Percentiles rank a stretch among this genome's conserved stretches.
phyloP scores from a whole-genome alignment of 768 basidiomycete genomes.

The Phlebiopsis gigantea region DNA sequence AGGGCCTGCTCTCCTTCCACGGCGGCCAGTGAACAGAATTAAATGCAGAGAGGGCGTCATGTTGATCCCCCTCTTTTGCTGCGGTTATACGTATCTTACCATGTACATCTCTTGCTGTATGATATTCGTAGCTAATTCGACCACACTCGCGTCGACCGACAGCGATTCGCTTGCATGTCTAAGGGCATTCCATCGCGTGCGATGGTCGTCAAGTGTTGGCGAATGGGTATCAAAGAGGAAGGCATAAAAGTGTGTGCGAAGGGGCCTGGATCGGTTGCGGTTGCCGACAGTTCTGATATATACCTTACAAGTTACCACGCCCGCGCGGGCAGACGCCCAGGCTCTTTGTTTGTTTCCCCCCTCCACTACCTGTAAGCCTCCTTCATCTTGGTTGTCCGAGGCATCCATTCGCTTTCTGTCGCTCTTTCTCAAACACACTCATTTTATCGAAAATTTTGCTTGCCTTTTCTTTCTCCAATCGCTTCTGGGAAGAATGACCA shows the following conservation, averaged over 20 bases:
- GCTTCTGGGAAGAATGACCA: conserved; percentile 15
- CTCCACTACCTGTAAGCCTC: neutral
- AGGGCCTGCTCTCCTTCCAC: conserved; percentile 36
- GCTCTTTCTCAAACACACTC: conserved; percentile 17
- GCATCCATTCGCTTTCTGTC: conserved; percentile 24
- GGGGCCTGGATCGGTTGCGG: neutral
- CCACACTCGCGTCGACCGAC: too few relatives aligned
- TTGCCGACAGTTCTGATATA: conserved; percentile 3
- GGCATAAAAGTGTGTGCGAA: neutral
- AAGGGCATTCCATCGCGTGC: too few relatives aligned
- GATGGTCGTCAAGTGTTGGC: too few relatives aligned
- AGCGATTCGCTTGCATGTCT: neutral
- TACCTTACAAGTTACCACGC: too few relatives aligned
- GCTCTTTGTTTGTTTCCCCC: conserved; percentile 3
- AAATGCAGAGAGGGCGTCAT: neutral
- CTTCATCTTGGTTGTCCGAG: conserved; percentile 22
- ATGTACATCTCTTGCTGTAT: neutral
- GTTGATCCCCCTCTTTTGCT: neutral
- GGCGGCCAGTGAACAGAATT: too few relatives aligned
- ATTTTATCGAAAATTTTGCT: neutral
- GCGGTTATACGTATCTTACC: neutral
- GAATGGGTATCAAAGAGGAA: neutral
- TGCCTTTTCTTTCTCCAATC: conserved; percentile 10
- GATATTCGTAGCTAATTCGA: neutral
- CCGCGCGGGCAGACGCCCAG: neutral